phyloP scores from a whole-genome alignment of 2,329 filamentous ascomycete species.

The Pseudonectria foliicola region DNA sequence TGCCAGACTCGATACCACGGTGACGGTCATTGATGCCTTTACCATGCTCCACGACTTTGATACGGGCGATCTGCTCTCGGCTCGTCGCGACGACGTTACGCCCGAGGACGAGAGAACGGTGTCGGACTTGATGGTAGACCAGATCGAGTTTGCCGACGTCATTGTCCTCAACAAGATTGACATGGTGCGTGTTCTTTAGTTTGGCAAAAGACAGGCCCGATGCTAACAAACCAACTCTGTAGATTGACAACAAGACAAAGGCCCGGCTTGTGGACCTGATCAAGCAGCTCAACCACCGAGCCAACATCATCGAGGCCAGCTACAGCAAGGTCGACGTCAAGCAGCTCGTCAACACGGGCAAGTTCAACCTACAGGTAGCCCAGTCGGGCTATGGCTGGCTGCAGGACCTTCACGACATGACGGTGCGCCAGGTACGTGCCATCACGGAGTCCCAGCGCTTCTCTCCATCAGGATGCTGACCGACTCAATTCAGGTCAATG shows the following conservation, averaged over 20 bases:
- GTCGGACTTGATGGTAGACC: constrained; percentile 68
- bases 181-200: constrained; percentile 38
- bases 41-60: constrained; percentile 67
- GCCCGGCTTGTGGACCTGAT: constrained; percentile 46
- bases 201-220: no score
- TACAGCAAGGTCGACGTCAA: constrained; percentile 54
- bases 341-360: constrained; percentile 57
- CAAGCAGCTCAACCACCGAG: constrained; percentile 57
- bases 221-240: not conserved
- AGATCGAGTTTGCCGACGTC: constrained; percentile 72
- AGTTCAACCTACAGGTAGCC: constrained; percentile 58
- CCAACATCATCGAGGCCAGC: constrained; percentile 55
- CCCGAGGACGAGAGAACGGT: constrained; percentile 66
- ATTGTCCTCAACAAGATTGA: constrained; percentile 66
- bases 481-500: no score
- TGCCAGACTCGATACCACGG: constrained; percentile 61
- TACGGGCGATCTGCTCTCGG: constrained; percentile 59
- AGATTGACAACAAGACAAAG: constrained; percentile 35
- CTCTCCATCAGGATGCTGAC: no score
- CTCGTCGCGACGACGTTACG: constrained; percentile 54
- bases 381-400: constrained; percentile 63
- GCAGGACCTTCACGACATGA: constrained; percentile 62
- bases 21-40: constrained; percentile 67
- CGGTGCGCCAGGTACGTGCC: constrained; percentile 46
- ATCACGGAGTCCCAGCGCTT: no score